phyloP scores from a whole-genome alignment of 805 yeast genomes.

The Maudiozyma saulgeensis region DNA sequence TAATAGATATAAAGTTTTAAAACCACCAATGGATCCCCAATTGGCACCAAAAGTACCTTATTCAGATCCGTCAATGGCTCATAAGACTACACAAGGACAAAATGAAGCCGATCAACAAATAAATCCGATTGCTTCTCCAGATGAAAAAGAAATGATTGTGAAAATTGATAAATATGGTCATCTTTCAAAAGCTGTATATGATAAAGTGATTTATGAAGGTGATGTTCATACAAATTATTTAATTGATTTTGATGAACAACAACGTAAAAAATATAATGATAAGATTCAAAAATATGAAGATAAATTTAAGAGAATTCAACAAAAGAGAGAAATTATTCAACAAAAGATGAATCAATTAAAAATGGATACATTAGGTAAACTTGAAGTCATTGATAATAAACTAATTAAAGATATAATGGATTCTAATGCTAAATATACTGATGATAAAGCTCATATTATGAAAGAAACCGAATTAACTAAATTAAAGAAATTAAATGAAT shows the following conservation, averaged over 20 bases:
- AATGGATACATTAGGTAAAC: conserved; percentile 15
- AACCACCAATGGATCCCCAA: conserved; percentile 10
- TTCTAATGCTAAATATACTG: conserved; percentile 13
- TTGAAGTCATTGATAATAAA: conserved; percentile 18
- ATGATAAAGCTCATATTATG: conserved; percentile 17
- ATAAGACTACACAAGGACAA: not conserved
- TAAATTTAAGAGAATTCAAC: conserved; percentile 12
- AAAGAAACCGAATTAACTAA: conserved; percentile 22
- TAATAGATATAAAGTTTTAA: conserved; percentile 1
- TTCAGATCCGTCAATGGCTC: not conserved
- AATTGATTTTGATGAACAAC: conserved; percentile 8
- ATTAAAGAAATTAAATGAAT: conserved; percentile 19
- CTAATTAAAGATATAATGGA: conserved; percentile 17
- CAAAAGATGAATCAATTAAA: conserved; percentile 16
- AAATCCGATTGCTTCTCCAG: conserved; percentile 22
- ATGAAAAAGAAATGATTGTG: conserved; percentile 23
- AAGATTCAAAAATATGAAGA: conserved; percentile 16
- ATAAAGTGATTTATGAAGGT: conserved; percentile 18
- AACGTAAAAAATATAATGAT: conserved; percentile 12
- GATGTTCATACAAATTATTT: conserved; percentile 15
- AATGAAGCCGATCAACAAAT: not conserved
- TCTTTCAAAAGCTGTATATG: conserved; percentile 24
- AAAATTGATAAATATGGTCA: conserved; percentile 18
- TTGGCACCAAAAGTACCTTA: conserved; percentile 10
- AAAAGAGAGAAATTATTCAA: conserved; percentile 15